Conservation (phyloP, 2,329 filamentous ascomycete genomes). For the Ceratocystis ficicola region DNA sequence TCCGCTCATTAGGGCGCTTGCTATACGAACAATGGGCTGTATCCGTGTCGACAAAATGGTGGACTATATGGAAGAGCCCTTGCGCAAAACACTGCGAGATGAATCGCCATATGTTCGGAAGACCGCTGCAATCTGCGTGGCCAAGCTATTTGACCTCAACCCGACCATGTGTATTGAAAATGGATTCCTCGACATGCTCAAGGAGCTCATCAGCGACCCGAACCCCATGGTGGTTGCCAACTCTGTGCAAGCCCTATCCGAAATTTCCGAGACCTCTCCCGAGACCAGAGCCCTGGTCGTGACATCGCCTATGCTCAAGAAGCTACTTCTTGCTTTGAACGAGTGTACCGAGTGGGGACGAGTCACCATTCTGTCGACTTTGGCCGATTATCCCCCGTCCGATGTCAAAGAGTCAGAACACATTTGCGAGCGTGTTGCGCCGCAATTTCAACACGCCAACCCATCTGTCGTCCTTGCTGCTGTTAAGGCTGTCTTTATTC, state of each 20-base stretch:
- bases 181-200: conserved; percentile 82
- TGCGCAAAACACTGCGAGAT: conserved; percentile 90
- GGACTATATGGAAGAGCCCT: conserved; percentile 97
- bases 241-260: conserved; percentile 81
- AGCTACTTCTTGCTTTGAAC: conserved; percentile 89
- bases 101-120: conserved; percentile 98
- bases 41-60: conserved; percentile 99
- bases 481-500: conserved; percentile 92
- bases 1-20: conserved; percentile 82
- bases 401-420: conserved; percentile 95
- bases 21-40: conserved; percentile 96
- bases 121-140: conserved; percentile 93
- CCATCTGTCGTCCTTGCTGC: conserved; percentile 94
- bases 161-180: conserved; percentile 89
- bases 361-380: conserved; percentile 79
- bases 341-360: conserved; percentile 98
- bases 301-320: conserved; percentile 74
- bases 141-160: conserved; percentile 93
- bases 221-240: conserved; percentile 99
- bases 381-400: conserved; percentile 76
- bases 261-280: conserved; percentile 81
- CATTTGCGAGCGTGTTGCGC: conserved; percentile 89
- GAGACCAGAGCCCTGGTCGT: conserved; percentile 81
- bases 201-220: conserved; percentile 92
- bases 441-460: conserved; percentile 97